Evolutionary conservation across 2,329 filamentous ascomycete genomes (phyloP).

Genomic region (Berkeleyomyces basicola): DNA sequence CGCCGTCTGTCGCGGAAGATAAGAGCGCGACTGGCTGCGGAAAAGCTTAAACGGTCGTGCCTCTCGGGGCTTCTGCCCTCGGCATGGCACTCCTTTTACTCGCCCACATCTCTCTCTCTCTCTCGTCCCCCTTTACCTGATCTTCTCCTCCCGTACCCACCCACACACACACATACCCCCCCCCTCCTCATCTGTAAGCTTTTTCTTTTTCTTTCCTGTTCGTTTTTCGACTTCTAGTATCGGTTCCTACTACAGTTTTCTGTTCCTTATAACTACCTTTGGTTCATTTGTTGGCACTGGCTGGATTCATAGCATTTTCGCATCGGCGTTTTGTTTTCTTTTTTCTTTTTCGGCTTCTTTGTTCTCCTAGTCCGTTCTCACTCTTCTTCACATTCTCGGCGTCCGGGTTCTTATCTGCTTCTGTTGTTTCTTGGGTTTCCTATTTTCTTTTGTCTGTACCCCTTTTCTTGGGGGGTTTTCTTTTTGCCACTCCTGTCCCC

Average conservation of each 20-base stretch:
- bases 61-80: not conserved
- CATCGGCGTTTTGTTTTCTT: not conserved
- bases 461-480: not conserved
- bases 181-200: not conserved
- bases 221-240: not conserved
- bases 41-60: not conserved
- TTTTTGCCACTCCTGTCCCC: not conserved
- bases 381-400: not conserved
- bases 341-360: not conserved
- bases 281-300: not conserved
- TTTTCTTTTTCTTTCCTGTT: not conserved
- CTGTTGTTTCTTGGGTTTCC: not conserved
- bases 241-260: not conserved
- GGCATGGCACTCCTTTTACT: not conserved
- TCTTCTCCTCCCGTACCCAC: not conserved
- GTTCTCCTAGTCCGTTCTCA: not conserved
- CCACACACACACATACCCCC: not conserved
- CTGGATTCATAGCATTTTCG: not conserved
- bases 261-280: not conserved
- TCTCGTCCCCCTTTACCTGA: not conserved
- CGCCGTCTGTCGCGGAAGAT: not conserved
- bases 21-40: not conserved
- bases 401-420: not conserved
- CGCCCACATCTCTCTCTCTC: not conserved
- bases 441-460: not conserved